Conservation (phyloP, 2,329 filamentous ascomycete species). For the Beauveria sp. region DNA sequence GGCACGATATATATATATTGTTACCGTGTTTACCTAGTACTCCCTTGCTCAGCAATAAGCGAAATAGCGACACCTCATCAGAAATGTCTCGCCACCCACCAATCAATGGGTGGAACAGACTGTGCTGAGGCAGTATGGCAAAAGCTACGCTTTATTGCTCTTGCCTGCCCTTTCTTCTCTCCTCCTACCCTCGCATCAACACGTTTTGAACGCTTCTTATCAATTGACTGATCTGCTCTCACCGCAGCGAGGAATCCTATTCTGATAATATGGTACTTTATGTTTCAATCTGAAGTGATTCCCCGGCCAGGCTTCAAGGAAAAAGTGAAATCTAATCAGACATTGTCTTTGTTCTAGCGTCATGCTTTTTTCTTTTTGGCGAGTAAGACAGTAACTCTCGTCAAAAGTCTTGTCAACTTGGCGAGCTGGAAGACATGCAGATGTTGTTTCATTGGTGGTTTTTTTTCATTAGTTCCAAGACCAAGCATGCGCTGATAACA, state of each 20-base stretch:
- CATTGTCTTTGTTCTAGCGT: not conserved
- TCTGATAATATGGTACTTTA: not conserved
- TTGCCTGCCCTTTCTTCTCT: too few species aligned
- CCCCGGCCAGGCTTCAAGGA: too few species aligned
- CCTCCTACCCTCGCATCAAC: not conserved
- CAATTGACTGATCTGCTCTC: not conserved
- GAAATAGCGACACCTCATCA: too few species aligned
- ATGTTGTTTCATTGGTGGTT: too few species aligned
- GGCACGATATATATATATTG: not conserved
- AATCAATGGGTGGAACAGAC: too few species aligned
- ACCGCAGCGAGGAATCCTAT: not conserved
- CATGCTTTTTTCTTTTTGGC: not conserved
- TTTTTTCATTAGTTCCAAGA: too few species aligned
- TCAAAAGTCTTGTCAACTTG: not conserved
- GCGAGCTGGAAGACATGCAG: not conserved
- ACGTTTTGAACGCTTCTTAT: not conserved
- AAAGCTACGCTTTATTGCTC: too few species aligned
- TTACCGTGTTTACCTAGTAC: too few species aligned
- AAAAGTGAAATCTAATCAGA: not conserved
- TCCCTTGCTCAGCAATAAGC: too few species aligned
- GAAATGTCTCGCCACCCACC: too few species aligned
- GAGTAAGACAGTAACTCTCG: not conserved
- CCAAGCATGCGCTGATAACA: not conserved
- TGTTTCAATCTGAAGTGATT: not conserved
- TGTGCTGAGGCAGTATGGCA: too few species aligned